A percentile compares a stretch with the other conserved stretches of the same genome.
Conservation (phyloP, 768 basidiomycete genomes). For the Hysterangium stoloniferum region DNA sequence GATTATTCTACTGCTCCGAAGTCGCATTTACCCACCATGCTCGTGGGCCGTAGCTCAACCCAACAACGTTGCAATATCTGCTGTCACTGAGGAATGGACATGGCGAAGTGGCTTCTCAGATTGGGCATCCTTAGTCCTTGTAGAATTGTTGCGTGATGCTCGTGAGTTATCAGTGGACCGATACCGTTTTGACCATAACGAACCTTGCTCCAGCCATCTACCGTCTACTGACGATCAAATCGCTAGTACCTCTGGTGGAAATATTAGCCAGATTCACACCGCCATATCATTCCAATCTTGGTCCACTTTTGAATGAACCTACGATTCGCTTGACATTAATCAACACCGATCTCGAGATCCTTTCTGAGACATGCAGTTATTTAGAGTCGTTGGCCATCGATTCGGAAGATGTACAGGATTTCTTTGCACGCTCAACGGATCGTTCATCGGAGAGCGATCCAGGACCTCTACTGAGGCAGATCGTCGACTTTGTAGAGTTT, state of each 20-base stretch:
- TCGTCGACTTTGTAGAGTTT: slow-evolving; percentile 68
- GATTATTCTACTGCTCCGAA: slow-evolving; percentile 61
- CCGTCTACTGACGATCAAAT: background rate
- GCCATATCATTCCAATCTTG: slow-evolving; percentile 36
- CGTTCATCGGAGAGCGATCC: slow-evolving; percentile 36
- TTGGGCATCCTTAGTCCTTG: slow-evolving; percentile 11
- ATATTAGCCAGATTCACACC: slow-evolving; percentile 13
- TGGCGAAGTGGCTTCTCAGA: slow-evolving; percentile 11
- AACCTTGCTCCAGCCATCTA: background rate
- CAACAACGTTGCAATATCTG: background rate
- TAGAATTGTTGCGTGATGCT: slow-evolving; percentile 10
- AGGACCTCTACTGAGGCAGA: slow-evolving; percentile 49
- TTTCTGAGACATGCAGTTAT: slow-evolving; percentile 68
- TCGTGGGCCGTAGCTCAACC: slow-evolving; percentile 38
- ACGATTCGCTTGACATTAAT: slow-evolving; percentile 13
- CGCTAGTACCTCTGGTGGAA: slow-evolving; percentile 6
- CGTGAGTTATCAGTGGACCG: background rate
- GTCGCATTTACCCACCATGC: slow-evolving; percentile 64
- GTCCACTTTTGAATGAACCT: slow-evolving; percentile 2
- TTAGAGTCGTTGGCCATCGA: slow-evolving; percentile 75
- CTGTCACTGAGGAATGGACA: slow-evolving; percentile 11
- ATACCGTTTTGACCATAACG: too few relatives aligned
- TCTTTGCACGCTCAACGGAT: slow-evolving; percentile 58
- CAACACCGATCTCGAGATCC: slow-evolving; percentile 53
- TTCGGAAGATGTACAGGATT: slow-evolving; percentile 65